These are phyloP conservation scores for Mrakia gelida DNA, from an alignment of 768 basidiomycete species.

Conservation along the genomic window DNA sequence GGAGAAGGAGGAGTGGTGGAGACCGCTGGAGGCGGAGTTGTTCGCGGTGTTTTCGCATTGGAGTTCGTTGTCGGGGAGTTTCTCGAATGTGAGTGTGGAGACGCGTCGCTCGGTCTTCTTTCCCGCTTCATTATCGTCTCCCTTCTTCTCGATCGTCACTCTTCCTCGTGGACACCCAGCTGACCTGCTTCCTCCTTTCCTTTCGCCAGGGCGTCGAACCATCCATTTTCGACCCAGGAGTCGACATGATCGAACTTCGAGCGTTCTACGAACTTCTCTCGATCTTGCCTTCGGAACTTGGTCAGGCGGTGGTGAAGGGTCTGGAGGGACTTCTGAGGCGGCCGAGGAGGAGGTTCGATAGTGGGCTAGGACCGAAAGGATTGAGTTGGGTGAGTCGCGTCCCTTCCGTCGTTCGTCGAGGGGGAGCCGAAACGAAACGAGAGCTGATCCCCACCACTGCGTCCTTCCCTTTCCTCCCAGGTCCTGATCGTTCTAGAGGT, in stretches of 20 bases:
- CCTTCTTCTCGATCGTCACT: no score
- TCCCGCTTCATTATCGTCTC: background rate
- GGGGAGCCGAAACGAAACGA: background rate
- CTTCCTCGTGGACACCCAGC: no score
- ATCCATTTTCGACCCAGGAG: conserved; percentile 6
- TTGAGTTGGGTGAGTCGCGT: conserved; percentile 16
- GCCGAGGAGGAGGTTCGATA: conserved; percentile 27
- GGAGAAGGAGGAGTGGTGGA: conserved; percentile 28
- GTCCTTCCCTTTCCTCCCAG: background rate
- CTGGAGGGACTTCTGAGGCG: conserved; percentile 22
- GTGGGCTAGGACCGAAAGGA: background rate
- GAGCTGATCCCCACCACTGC: background rate
- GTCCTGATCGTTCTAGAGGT: conserved; percentile 15
- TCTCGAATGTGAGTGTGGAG: conserved; percentile 13
- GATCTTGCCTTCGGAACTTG: conserved; percentile 16
- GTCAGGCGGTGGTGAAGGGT: conserved; percentile 15
- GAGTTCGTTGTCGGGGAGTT: conserved; percentile 5
- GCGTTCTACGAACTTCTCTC: conserved; percentile 22
- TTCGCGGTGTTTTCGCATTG: conserved; percentile 9
- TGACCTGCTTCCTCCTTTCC: background rate
- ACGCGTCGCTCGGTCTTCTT: background rate
- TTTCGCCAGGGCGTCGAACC: background rate
- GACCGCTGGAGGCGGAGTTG: background rate
- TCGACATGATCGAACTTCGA: conserved; percentile 23
- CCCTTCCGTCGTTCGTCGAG: background rate